These are phyloP conservation scores for Suillus subaureus DNA, from an alignment of 768 basidiomycete genomes.

Conservation along the genomic window DNA sequence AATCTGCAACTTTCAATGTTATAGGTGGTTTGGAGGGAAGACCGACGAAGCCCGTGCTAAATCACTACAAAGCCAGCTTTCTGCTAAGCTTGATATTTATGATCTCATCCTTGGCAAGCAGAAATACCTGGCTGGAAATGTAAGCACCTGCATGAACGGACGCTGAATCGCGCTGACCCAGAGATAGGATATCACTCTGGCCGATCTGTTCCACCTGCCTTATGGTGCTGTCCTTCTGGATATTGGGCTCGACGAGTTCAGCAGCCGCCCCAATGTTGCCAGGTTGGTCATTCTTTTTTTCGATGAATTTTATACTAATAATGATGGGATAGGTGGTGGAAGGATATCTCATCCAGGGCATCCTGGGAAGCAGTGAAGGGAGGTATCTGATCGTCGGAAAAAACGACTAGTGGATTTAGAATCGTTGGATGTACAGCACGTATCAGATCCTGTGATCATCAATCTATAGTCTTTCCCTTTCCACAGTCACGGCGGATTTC, in stretches of 20 bases:
- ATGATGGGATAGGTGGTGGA: constrained; percentile 46
- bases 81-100: constrained; percentile 34
- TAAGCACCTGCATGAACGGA: constrained; percentile 6
- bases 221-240: constrained; percentile 18
- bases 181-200: constrained; percentile 21
- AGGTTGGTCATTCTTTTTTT: constrained; percentile 14
- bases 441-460: not conserved
- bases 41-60: constrained; percentile 36
- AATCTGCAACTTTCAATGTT: not conserved
- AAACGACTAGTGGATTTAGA: not conserved
- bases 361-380: constrained; percentile 49
- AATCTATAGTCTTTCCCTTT: not conserved
- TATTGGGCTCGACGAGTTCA: constrained; percentile 17
- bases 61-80: constrained; percentile 30
- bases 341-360: constrained; percentile 43
- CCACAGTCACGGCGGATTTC: not conserved
- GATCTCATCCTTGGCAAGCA: constrained; percentile 36
- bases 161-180: not conserved
- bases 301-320: not conserved
- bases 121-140: constrained; percentile 40
- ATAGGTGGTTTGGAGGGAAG: constrained; percentile 22
- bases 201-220: constrained; percentile 24
- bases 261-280: constrained; percentile 20
- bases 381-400: constrained; percentile 18
- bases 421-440: not conserved